Evolutionary conservation across 176 grass and related monocot species (phyloP), one percentile per base, ranked within the genome.

Genomic region (Eleusine coracana): DNA sequence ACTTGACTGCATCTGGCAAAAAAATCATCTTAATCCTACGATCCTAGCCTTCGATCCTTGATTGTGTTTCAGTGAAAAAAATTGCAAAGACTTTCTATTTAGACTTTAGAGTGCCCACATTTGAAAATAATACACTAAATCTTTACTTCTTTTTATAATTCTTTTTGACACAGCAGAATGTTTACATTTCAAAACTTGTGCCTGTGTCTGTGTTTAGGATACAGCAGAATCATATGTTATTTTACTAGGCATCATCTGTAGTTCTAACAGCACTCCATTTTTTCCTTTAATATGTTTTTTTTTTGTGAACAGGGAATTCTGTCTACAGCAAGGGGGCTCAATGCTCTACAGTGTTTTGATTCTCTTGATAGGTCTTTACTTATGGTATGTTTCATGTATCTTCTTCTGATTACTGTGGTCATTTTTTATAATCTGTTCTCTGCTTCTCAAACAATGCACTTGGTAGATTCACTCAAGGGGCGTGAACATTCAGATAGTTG

Each of bases 391-490:
- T 18, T 20, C 9, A 21, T 80, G 25, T 70, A 8, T 31, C 56
- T 54, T 74, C 25, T 80, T 37, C 36, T 73, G 36, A 61, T 41
- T 68, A 27, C 7, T n/a, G 10, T 15, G 27, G 62, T 79, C 54
- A 78, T 60, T 36, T 39, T 83, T 71, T 31, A 71, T 58, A 58
- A n/a, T 58, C 60, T 39, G 51, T 84, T 74, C 42, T 39, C 46
- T 77, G 25, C 74, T 89, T 38, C 36, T 31, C 36, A 64, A 68
- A 68, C 42, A 44, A 27, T 74, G 29, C 39, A 63, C 48, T 54
- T 58, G 27, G 27, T 83, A 97, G 95, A 81, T 97, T 86, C 92
- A 97, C 71, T 97, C 95, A 14, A 94, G 93, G 86, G 90, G 95
- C 71, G 73, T 92, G 73, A 89, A 92, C 75, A 52, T 76, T 49